Conservation (phyloP, 2,329 filamentous ascomycete species). For the Ambrosiella cleistominuta region DNA sequence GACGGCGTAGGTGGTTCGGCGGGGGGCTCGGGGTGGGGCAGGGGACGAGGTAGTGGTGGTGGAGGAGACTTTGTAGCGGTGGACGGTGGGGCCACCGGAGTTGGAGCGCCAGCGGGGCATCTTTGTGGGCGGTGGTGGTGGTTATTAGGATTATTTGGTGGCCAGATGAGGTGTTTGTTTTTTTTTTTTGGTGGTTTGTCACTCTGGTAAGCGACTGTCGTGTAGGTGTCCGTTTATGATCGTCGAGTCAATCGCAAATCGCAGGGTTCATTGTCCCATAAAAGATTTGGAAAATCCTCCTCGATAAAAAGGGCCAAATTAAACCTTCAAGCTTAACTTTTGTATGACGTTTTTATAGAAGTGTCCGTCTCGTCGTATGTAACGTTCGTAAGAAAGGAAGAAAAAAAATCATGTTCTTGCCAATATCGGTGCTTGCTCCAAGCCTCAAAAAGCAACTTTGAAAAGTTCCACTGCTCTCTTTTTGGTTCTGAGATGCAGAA, state of each 20-base stretch:
- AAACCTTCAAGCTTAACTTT: too few species aligned
- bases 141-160: background rate
- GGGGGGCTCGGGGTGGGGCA: constrained; percentile 24
- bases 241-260: too few species aligned
- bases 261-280: too few species aligned
- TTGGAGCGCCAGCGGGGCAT: constrained; percentile 17
- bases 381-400: too few species aligned
- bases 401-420: too few species aligned
- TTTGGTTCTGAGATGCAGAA: too few species aligned
- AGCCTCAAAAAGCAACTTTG: background rate
- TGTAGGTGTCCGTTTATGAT: background rate
- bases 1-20: constrained; percentile 20
- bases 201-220: too few species aligned
- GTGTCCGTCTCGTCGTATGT: too few species aligned
- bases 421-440: too few species aligned
- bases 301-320: too few species aligned
- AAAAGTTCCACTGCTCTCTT: background rate
- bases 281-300: too few species aligned
- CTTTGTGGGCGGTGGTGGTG: constrained; percentile 14
- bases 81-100: constrained; percentile 31
- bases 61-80: constrained; percentile 33
- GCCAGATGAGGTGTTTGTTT: background rate
- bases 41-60: constrained; percentile 24
- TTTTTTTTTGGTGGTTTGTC: background rate
- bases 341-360: too few species aligned